Evolutionary conservation across 163 green algal genomes (phyloP).

Genomic region (Scenedesmus sp.): DNA sequence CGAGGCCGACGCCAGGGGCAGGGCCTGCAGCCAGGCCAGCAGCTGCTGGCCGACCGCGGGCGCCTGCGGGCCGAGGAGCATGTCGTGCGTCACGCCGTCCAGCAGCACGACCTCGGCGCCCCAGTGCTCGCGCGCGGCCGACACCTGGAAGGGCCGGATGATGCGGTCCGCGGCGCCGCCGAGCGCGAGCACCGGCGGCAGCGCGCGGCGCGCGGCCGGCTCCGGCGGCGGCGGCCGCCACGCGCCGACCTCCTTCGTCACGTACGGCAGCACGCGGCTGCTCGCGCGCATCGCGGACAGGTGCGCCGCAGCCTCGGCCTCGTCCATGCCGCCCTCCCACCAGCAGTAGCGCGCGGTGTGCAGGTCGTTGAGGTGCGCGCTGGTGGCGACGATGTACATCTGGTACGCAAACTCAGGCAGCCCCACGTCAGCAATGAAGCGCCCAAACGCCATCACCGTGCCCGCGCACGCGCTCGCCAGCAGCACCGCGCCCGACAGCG

Average conservation of each 20-base stretch:
- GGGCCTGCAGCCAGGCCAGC: slow-evolving; percentile 44
- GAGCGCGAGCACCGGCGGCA: slow-evolving; percentile 38
- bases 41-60: neutral
- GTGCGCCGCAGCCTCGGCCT: slow-evolving; percentile 6
- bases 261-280: slow-evolving; percentile 33
- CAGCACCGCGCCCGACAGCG: slow-evolving; percentile 32
- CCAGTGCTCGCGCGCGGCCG: slow-evolving; percentile 26
- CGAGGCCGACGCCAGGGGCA: no score
- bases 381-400: slow-evolving; percentile 46
- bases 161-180: slow-evolving; percentile 38
- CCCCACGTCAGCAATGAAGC: slow-evolving; percentile 41
- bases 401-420: slow-evolving; percentile 41
- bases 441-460: slow-evolving; percentile 45
- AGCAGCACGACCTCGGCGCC: slow-evolving; percentile 34
- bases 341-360: slow-evolving; percentile 33
- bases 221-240: slow-evolving; percentile 20
- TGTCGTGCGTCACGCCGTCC: slow-evolving; percentile 35
- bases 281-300: slow-evolving; percentile 17
- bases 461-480: slow-evolving; percentile 31
- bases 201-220: neutral
- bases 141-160: slow-evolving; percentile 45
- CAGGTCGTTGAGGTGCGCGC: slow-evolving; percentile 31
- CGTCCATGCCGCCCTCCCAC: slow-evolving; percentile 27
- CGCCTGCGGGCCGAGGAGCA: slow-evolving; percentile 40
- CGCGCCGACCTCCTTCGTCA: slow-evolving; percentile 34